These are phyloP conservation scores for Epichloe typhina DNA, from an alignment of 2,329 filamentous ascomycete species.

Conservation along the genomic window DNA sequence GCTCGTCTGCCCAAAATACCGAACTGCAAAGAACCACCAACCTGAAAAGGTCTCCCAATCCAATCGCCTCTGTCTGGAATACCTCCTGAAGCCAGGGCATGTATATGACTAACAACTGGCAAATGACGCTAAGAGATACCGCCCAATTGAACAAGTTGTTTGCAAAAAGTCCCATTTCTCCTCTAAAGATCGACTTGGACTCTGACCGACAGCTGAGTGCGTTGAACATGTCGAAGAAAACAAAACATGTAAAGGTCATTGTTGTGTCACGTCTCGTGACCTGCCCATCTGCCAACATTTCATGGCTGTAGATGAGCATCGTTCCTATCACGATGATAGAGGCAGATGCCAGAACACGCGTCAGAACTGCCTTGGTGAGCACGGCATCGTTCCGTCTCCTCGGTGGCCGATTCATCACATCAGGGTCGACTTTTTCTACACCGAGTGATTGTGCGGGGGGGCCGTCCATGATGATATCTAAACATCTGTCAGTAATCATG, in stretches of 20 bases:
- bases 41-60: slow-evolving; percentile 57
- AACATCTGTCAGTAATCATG: background rate
- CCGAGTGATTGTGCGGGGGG: slow-evolving; percentile 94
- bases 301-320: slow-evolving; percentile 76
- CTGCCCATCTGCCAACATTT: slow-evolving; percentile 73
- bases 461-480: slow-evolving; percentile 99
- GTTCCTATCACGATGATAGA: slow-evolving; percentile 87
- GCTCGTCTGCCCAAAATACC: slow-evolving; percentile 93
- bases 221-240: slow-evolving; percentile 99
- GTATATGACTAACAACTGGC: slow-evolving; percentile 86
- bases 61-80: slow-evolving; percentile 86
- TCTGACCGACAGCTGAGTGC: slow-evolving; percentile 87
- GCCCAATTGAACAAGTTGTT: slow-evolving; percentile 97
- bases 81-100: slow-evolving; percentile 86
- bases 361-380: slow-evolving; percentile 70
- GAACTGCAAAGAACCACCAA: slow-evolving; percentile 67
- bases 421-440: slow-evolving; percentile 85
- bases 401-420: slow-evolving; percentile 85
- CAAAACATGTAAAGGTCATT: slow-evolving; percentile 98
- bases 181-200: slow-evolving; percentile 73
- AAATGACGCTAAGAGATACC: slow-evolving; percentile 69
- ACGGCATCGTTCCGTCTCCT: slow-evolving; percentile 75
- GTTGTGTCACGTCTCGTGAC: slow-evolving; percentile 92
- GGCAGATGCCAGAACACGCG: slow-evolving; percentile 76
- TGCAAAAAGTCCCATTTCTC: slow-evolving; percentile 70